Base-by-base conservation (phyloP, 345 rosid genomes). In the Aethionema arabicum region DNA sequence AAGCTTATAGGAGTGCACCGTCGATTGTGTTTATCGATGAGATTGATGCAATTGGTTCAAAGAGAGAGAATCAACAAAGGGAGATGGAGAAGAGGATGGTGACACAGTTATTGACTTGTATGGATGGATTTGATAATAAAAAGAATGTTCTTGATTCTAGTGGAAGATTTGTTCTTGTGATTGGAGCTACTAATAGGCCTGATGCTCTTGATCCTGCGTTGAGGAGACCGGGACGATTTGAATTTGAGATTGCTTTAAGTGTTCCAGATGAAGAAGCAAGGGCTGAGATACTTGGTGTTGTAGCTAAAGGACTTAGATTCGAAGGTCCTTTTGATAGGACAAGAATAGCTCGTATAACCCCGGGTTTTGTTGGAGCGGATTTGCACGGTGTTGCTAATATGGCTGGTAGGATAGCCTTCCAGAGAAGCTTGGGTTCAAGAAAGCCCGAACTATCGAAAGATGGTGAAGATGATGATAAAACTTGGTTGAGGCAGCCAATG, bases 291-390 rank as follows among this genome's bases (percentile, higher is more conserved):
- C 37, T 78, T 79, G 30, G 68, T 72, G 35, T 56, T 79, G 0
- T 84, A 81, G 53, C 70, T 76, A 27, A 72, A 74, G n/a, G n/a
- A n/a, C n/a, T n/a, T n/a, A n/a, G n/a, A n/a, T n/a, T n/a, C n/a
- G n/a, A n/a, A n/a, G n/a, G n/a, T n/a, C n/a, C n/a, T 38, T 49
- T 61, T 4, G 82, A 85, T 77, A 70, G 76, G 36, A 13, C 63
- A 21, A 77, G 58, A 32, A 77, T 87, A 66, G 88, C 80, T 63
- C 80, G 86, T 75, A 53, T 66, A 9, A 84, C 91, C 3, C 84
- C 84, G n/a, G 91, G 91, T 9, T 85, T 79, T 69, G 89, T 83
- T 16, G 88, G 87, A 8, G 88, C 85, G 46, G 95, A 87, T 46
- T 63, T 85, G 70, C 53, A 66, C 15, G 84, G 74, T 1, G 72